A percentile compares a stretch with the other conserved stretches of the same genome.
These are phyloP conservation scores for Suhomyces anneliseae DNA, from an alignment of 1,139 yeast genomes.

Conservation along the genomic window DNA sequence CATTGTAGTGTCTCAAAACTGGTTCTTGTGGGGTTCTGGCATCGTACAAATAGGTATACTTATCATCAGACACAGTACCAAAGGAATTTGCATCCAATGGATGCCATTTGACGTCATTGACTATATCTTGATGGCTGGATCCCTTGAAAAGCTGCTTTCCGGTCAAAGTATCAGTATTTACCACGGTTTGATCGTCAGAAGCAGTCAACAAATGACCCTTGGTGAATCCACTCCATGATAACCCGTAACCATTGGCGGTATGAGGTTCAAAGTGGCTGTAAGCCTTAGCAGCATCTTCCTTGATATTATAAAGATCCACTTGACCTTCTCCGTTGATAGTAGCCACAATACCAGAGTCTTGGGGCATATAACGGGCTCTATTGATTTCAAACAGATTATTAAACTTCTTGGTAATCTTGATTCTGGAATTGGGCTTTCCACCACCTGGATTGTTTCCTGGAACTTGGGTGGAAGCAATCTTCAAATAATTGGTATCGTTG, in stretches of 20 bases:
- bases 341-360: constrained; percentile 64
- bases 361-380: constrained; percentile 82
- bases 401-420: constrained; percentile 62
- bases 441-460: constrained; percentile 42
- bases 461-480: constrained; percentile 71
- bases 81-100: constrained; percentile 47
- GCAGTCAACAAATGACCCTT: constrained; percentile 56
- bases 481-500: constrained; percentile 71
- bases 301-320: constrained; percentile 61
- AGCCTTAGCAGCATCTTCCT: constrained; percentile 25
- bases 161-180: constrained; percentile 51
- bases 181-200: constrained; percentile 64
- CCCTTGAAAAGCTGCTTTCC: constrained; percentile 22
- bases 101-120: constrained; percentile 78
- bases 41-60: constrained; percentile 45
- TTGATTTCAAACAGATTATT: constrained; percentile 64
- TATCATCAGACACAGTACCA: constrained; percentile 75
- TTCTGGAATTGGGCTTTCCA: constrained; percentile 43
- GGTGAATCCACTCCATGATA: constrained; percentile 57
- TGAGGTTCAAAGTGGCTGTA: constrained; percentile 51
- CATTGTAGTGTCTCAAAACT: constrained; percentile 30
- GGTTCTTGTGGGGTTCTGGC: constrained; percentile 29
- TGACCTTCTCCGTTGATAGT: constrained; percentile 79
- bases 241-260: constrained; percentile 67
- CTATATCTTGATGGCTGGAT: constrained; percentile 53